These are phyloP conservation scores for Hyparrhenia diplandra DNA, from an alignment of 176 grass and related monocot genomes.

Conservation along the genomic window DNA sequence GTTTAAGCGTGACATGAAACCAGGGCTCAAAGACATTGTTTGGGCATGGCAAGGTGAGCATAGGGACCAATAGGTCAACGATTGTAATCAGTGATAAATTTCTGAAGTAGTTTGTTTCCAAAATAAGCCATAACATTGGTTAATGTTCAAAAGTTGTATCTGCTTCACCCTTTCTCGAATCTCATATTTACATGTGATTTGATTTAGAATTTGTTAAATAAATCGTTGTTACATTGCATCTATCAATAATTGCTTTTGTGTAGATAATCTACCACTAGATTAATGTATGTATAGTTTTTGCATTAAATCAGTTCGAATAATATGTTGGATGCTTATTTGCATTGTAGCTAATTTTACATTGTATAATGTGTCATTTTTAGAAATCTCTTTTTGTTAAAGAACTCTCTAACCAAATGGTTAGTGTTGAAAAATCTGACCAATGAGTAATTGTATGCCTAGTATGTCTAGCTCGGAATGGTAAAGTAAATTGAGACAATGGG, in stretches of 20 bases:
- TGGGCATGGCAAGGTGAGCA: too few species aligned
- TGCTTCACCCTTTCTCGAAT: background rate
- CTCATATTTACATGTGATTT: background rate
- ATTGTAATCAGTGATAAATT: too few species aligned
- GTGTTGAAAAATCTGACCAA: too few species aligned
- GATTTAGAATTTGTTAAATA: background rate
- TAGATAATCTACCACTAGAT: background rate
- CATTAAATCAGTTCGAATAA: background rate
- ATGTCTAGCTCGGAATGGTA: too few species aligned
- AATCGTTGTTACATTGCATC: background rate
- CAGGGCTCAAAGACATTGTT: too few species aligned
- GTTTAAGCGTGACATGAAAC: too few species aligned
- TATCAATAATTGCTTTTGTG: background rate
- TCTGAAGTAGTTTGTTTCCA: background rate
- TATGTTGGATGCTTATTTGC: background rate
- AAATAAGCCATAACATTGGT: background rate
- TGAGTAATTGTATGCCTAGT: too few species aligned
- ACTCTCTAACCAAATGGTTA: too few species aligned
- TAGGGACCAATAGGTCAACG: too few species aligned
- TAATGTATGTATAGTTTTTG: background rate
- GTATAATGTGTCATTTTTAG: background rate
- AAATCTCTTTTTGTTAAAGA: background rate
- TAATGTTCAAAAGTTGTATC: background rate
- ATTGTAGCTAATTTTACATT: too few species aligned
- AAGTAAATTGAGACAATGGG: too few species aligned